Evolutionary conservation across 345 rosid genomes (phyloP).

Genomic region (Nasturtium officinale): DNA sequence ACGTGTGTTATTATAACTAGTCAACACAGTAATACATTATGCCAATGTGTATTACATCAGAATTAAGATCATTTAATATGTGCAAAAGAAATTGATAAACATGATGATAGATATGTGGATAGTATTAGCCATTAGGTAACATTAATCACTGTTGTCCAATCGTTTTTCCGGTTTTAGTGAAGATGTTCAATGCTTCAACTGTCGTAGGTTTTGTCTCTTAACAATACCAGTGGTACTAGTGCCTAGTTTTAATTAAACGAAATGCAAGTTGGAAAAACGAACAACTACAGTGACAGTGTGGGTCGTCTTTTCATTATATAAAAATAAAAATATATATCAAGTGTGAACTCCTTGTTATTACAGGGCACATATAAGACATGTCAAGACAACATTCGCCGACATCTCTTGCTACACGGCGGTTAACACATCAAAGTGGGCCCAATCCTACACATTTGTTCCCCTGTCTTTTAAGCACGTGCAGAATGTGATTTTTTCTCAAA

Average conservation of each 20-base stretch:
- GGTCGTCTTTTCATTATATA: too few species aligned
- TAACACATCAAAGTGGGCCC: slow-evolving; percentile 20
- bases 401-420: slow-evolving; percentile 37
- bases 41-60: not conserved
- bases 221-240: not conserved
- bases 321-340: not conserved
- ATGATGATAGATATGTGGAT: not conserved
- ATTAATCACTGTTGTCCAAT: not conserved
- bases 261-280: slow-evolving; percentile 15
- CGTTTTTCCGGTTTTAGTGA: not conserved
- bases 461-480: slow-evolving; percentile 24
- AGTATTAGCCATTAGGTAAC: not conserved
- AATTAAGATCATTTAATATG: not conserved
- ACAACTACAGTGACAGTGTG: not conserved
- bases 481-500: slow-evolving; percentile 9
- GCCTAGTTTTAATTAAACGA: not conserved
- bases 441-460: slow-evolving; percentile 1
- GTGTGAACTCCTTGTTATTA: slow-evolving; percentile 34
- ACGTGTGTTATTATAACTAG: not conserved
- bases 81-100: not conserved
- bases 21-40: too few species aligned
- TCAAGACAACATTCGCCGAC: slow-evolving; percentile 37
- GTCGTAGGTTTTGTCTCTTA: not conserved
- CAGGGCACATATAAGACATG: slow-evolving; percentile 31
- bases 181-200: not conserved